These are phyloP conservation scores for Viola odorata DNA, from an alignment of 345 rosid species.

Conservation along the genomic window DNA sequence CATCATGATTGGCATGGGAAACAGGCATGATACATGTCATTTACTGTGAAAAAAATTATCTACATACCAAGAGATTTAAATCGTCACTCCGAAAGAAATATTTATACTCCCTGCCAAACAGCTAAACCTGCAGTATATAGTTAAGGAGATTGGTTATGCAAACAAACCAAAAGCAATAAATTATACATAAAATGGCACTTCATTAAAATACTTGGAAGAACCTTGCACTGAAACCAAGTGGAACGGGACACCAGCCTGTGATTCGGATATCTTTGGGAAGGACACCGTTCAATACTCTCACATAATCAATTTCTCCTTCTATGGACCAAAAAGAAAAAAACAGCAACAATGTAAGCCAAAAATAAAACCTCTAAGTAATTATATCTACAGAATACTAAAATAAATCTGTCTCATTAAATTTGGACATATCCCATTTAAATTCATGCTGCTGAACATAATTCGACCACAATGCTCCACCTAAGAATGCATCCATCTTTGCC, in stretches of 20 bases:
- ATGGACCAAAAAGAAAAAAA: slow-evolving; percentile 18
- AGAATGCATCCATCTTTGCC: too few relatives aligned
- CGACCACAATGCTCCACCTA: too few relatives aligned
- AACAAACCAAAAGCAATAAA: slow-evolving; percentile 2
- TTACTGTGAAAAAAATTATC: not conserved
- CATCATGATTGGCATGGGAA: slow-evolving; percentile 2
- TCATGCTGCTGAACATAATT: too few relatives aligned
- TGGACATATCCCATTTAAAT: too few relatives aligned
- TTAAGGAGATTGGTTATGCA: slow-evolving; percentile 11
- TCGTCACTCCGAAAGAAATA: slow-evolving; percentile 74
- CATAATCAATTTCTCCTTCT: slow-evolving; percentile 82
- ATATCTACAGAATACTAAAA: too few relatives aligned
- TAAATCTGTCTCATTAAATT: too few relatives aligned
- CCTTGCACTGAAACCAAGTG: slow-evolving; percentile 90
- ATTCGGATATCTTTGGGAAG: slow-evolving; percentile 88
- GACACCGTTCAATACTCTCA: slow-evolving; percentile 74
- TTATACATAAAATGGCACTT: not conserved
- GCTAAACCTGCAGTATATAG: slow-evolving; percentile 59
- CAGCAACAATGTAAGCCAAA: slow-evolving; percentile 13
- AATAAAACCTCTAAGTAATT: not conserved
- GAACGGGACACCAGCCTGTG: slow-evolving; percentile 86
- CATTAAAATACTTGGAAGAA: slow-evolving; percentile 15
- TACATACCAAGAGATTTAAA: slow-evolving; percentile 51
- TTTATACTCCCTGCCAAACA: slow-evolving; percentile 77
- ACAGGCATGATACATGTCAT: not conserved